phyloP scores from a whole-genome alignment of 805 yeast species.

The Grigorovia humatica region DNA sequence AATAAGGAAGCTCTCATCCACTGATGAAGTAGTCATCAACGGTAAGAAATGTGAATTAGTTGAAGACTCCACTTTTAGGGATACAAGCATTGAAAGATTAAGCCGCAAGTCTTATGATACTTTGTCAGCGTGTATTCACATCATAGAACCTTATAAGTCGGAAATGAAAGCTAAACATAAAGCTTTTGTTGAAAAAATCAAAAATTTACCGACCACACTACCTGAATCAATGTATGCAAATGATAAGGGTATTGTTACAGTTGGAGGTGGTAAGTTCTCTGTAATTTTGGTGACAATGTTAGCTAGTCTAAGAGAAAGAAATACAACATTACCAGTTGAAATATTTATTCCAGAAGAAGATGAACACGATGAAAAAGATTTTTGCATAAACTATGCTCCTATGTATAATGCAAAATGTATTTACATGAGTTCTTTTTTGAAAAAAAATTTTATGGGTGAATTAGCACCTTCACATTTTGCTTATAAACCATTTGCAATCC shows the following conservation, averaged over 20 bases:
- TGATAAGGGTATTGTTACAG: slow-evolving; percentile 58
- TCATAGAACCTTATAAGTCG: background rate
- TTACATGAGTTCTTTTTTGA: slow-evolving; percentile 40
- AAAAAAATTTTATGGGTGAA: slow-evolving; percentile 30
- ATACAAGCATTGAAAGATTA: background rate
- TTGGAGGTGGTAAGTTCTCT: slow-evolving; percentile 68
- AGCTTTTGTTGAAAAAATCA: background rate
- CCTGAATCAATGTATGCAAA: slow-evolving; percentile 8
- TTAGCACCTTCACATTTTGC: slow-evolving; percentile 47
- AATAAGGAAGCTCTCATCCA: background rate
- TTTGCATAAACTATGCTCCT: slow-evolving; percentile 59
- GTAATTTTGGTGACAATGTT: slow-evolving; percentile 50
- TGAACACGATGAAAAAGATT: slow-evolving; percentile 59
- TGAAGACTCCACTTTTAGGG: background rate
- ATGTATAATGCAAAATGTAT: slow-evolving; percentile 54
- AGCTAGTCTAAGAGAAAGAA: slow-evolving; percentile 46
- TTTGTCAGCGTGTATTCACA: slow-evolving; percentile 1
- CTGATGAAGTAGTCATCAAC: background rate
- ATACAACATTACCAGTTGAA: slow-evolving; percentile 69
- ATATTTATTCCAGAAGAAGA: slow-evolving; percentile 61
- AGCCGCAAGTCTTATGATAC: background rate
- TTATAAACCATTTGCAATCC: slow-evolving; percentile 58
- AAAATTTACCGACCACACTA: background rate
- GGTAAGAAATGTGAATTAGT: background rate
- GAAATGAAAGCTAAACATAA: background rate